A percentile compares a stretch with the other conserved stretches of the same genome.
phyloP scores from a whole-genome alignment of 2,329 filamentous ascomycete species.

The Pseudogymnoascus sp. region DNA sequence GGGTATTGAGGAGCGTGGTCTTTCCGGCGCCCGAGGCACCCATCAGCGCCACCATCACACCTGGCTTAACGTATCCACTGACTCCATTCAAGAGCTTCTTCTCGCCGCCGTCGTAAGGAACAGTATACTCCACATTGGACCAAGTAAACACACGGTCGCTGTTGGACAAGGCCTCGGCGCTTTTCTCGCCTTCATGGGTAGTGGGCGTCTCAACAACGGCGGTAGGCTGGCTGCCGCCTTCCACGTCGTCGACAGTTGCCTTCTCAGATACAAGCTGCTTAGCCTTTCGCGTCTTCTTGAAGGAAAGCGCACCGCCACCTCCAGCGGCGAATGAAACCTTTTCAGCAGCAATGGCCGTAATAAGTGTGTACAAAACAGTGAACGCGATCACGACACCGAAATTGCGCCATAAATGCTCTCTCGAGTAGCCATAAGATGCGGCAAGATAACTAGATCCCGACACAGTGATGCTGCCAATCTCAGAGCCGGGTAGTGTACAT shows the following conservation, averaged over 20 bases:
- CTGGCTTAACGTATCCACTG: conserved; percentile 70
- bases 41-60: conserved; percentile 61
- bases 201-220: conserved; percentile 14
- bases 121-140: conserved; percentile 62
- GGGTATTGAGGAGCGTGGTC: conserved; percentile 75
- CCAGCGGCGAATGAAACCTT: conserved; percentile 57
- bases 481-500: conserved; percentile 53
- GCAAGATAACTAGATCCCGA: conserved; percentile 46
- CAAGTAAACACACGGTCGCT: conserved; percentile 67
- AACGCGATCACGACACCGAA: conserved; percentile 55
- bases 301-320: conserved; percentile 62
- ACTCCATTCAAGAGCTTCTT: conserved; percentile 69
- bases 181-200: conserved; percentile 9
- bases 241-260: conserved; percentile 48
- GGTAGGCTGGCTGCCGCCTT: conserved; percentile 18
- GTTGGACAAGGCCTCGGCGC: conserved; percentile 36
- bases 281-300: conserved; percentile 58
- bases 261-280: conserved; percentile 42
- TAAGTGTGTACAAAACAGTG: conserved; percentile 49
- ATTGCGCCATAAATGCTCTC: conserved; percentile 53
- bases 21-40: conserved; percentile 65
- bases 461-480: conserved; percentile 41
- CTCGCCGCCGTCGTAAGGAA: conserved; percentile 53
- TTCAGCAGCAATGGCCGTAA: conserved; percentile 57
- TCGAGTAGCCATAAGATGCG: conserved; percentile 47